Base-by-base conservation (phyloP, 352 stramenopile genomes). In the Globisporangium viniferum region DNA sequence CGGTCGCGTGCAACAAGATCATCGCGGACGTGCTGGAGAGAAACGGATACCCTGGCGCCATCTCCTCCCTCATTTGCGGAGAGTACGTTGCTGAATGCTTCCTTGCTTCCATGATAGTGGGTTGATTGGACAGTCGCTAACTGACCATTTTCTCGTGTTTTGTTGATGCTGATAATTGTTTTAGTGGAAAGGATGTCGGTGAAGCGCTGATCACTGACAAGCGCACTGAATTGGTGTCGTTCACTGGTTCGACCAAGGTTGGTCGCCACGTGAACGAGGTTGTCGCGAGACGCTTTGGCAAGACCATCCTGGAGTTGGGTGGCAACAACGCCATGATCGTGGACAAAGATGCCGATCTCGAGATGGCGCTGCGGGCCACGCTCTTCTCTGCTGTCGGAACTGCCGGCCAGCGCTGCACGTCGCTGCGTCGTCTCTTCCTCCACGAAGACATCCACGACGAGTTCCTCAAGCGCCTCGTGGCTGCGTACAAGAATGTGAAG, bases 241-340 rank as follows among this genome's bases (percentile, higher is more conserved):
- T 98, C 76, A 98, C 93, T 20, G 93, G 93, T 7, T 97, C 87
- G 10, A 98, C 92, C 12, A 85, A 89, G 65, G 88, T 96, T 12
- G 92, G 93, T 33, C 85, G 87, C 57, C 81, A 95, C 59, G 92
- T 98, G 54, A 94, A 93, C 63, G 70, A 94, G 61, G 78, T 92
- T 22, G 91, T 98, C 27, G 90, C 88, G n/a, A 78, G 78, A 7
- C 87, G 93, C 59, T 98, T 98, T 72, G 93, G 92, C 67, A 96
- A 97, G 76, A 91, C 85, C 36, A 93, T 98, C 66, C 81, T 98
- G 5, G 93, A 98, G 65, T 75, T 98, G 5, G 92, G 93, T 24
- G 93, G 93, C 53, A 98, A 98, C 78, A 98, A 98, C 68, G 93
- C 92, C 14, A 97, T 97, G 83, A 97, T 98, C 63, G 86, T 98